phyloP scores from a whole-genome alignment of 768 basidiomycete species.

The Kwoniella heveanensis region DNA sequence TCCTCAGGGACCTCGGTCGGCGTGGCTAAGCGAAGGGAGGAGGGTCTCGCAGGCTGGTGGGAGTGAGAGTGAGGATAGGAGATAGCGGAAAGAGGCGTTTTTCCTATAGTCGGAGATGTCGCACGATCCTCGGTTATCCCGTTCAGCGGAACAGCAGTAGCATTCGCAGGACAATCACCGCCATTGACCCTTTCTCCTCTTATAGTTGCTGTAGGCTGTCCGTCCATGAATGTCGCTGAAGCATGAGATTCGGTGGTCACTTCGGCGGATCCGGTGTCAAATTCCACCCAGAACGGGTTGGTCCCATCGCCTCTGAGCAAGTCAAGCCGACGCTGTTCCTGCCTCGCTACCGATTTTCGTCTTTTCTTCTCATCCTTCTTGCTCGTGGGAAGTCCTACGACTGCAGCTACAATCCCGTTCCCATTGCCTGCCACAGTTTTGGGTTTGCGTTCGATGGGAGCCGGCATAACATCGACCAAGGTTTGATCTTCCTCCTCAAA shows the following conservation, averaged over 20 bases:
- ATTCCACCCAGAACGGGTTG: slow-evolving; percentile 30
- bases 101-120: background rate
- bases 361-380: slow-evolving; percentile 30
- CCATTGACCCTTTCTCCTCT: no score
- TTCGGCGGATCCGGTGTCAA: background rate
- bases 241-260: no score
- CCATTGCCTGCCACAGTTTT: background rate
- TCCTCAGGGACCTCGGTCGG: slow-evolving; percentile 16
- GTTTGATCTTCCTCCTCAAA: background rate
- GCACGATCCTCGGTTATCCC: background rate
- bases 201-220: no score
- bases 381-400: background rate
- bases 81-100: background rate
- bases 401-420: background rate
- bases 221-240: no score
- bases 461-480: background rate
- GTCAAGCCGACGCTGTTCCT: slow-evolving; percentile 47
- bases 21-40: slow-evolving; percentile 38
- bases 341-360: slow-evolving; percentile 25
- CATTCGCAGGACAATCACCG: no score
- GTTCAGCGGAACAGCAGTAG: no score
- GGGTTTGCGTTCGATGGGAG: background rate
- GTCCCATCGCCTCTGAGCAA: slow-evolving; percentile 50
- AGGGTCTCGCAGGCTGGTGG: slow-evolving; percentile 40
- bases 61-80: background rate